Base-by-base conservation (phyloP, 2,329 filamentous ascomycete species). In the Stagonosporopsis vannaccii region DNA sequence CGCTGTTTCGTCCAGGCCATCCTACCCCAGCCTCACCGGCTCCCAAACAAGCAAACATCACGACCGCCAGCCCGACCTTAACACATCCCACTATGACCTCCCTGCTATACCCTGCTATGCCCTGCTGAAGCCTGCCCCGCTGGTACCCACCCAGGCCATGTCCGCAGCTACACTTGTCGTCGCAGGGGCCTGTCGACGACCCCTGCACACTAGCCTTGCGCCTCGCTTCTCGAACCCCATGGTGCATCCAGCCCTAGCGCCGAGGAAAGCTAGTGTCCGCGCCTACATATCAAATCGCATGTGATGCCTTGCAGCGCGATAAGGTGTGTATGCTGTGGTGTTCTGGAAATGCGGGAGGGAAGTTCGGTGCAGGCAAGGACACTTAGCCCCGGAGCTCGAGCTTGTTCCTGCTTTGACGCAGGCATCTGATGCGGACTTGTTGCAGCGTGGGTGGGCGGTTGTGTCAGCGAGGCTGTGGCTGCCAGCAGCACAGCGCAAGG, bases 11-110 rank as follows among this genome's bases (percentile, higher is more conserved):
- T 26, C 19, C 4, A 15, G 2, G n/a, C 28, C 37, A n/a, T 43
- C 25, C 40, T 11, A 28, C 40, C 35, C 41, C 12, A 55, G 17
- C 15, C 22, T 47, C 17, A 28, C 41, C 30, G 37, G 17, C 15
- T 43, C 53, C 53, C 42, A 56, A 56, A 51, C 20, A 20, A 51
- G 53, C 20, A 56, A 56, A 56, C 47, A 15, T 37, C 42, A 56
- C 53, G 53, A 51, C 32, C 26, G 33, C 19, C 15, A 36, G 6
- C 8, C 33, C 15, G 17, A 46, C 36, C 40, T 20, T 35, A 51
- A 30, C 19, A 43, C 37, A 37, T 22, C 37, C 42, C 42, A 33
- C 37, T 51, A 51, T 46, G 9, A 13, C 30, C 46, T 47, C 46
- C 32, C 17, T 50, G 20, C 22, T 25, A 22, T 41, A 28, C 40